Base-by-base conservation (phyloP, 2,329 filamentous ascomycete genomes). In the Dothistroma septosporum region DNA sequence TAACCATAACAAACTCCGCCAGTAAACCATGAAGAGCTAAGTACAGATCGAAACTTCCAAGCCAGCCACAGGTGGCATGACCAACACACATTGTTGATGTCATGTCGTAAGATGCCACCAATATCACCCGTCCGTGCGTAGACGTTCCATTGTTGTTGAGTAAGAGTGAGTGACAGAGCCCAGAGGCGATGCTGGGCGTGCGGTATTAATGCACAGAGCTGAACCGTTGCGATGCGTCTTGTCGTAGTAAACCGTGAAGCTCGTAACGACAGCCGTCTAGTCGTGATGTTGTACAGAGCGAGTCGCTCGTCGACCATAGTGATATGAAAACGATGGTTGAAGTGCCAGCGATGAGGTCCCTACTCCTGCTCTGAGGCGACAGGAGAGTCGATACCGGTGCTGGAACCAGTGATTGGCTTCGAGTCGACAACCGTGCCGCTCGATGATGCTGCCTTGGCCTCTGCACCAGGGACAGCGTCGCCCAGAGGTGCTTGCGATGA, bases 1-100 rank as follows among this genome's bases (percentile, higher is more conserved):
- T 35, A 47, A 47, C 44, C 41, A 61, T 53, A 59, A 58, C 41
- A 60, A 62, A 41, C 24, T 53, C 61, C 59, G 46, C 59, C 55
- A 63, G 50, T 59, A 59, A 54, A 53, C 56, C 56, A 65, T 64
- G 52, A 65, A 59, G 56, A 69, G 63, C 57, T 64, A 64, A 66
- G 57, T 64, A 61, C 62, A 64, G 64, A 67, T 53, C 16, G 50
- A 53, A 32, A 53, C 50, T 35, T 53, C 50, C 50, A 53, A 53
- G 50, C 50, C 67, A 64, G 62, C 65, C 64, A 66, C 64, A 46
- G 61, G 61, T 59, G 68, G 64, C 64, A 65, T 64, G 65, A 66
- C 66, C 60, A 67, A 66, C 67, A 69, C 62, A 70, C 65, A 67
- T 70, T 63, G 63, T 66, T 65, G 63, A 68, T 68, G 66, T 64